Evolutionary conservation across 768 basidiomycete genomes (phyloP).

Genomic region (Tylopilus cervinicoccineus): DNA sequence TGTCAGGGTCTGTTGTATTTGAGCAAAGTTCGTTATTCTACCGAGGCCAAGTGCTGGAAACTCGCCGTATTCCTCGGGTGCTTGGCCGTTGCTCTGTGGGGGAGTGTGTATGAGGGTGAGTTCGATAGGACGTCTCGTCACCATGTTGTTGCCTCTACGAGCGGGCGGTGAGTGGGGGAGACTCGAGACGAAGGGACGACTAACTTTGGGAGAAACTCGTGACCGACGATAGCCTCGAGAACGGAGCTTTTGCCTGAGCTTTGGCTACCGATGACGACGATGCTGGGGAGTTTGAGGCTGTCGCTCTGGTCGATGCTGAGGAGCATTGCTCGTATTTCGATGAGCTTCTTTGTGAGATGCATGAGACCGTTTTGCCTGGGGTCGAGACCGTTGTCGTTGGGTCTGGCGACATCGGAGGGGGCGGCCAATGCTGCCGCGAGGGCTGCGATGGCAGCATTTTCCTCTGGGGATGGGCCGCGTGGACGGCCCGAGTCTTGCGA

Average conservation of each 20-base stretch:
- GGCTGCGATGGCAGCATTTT: slow-evolving; percentile 65
- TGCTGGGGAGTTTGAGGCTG: slow-evolving; percentile 89
- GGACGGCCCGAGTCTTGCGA: slow-evolving; percentile 36
- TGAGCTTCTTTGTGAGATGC: slow-evolving; percentile 91
- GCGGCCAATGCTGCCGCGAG: slow-evolving; percentile 77
- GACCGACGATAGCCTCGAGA: slow-evolving; percentile 94
- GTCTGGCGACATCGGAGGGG: slow-evolving; percentile 50
- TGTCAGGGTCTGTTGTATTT: slow-evolving; percentile 87
- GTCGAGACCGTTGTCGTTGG: slow-evolving; percentile 35
- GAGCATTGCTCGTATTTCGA: slow-evolving; percentile 94
- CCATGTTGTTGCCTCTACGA: slow-evolving; percentile 95
- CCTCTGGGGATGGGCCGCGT: slow-evolving; percentile 44
- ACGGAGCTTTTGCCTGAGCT: slow-evolving; percentile 99
- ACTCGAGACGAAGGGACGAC: slow-evolving; percentile 29
- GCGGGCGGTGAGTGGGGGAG: background rate
- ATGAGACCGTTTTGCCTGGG: slow-evolving; percentile 78
- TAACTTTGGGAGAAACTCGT: slow-evolving; percentile 97
- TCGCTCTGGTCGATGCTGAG: slow-evolving; percentile 96
- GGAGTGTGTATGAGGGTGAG: slow-evolving; percentile 95
- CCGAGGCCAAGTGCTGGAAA: slow-evolving; percentile 89
- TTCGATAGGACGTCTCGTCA: slow-evolving; percentile 96
- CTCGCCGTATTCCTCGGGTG: slow-evolving; percentile 81
- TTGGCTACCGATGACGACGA: slow-evolving; percentile 97
- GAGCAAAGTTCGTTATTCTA: slow-evolving; percentile 86
- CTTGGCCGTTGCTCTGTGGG: slow-evolving; percentile 42